These are phyloP conservation scores for Dothidotthia symphoricarpi DNA, from an alignment of 2,329 filamentous ascomycete species.

Conservation along the genomic window DNA sequence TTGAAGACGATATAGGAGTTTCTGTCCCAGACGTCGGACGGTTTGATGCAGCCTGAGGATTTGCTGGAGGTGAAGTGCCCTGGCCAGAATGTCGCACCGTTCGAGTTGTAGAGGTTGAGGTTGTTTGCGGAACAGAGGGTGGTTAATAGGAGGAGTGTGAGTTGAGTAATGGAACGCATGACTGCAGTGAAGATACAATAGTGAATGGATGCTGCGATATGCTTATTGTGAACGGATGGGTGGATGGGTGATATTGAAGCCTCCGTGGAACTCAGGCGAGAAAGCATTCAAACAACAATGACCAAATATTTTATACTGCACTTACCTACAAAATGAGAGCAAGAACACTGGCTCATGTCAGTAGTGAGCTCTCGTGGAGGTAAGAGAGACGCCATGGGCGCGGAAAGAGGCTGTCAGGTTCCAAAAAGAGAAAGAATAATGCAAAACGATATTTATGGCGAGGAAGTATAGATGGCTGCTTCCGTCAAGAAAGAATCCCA, in stretches of 20 bases:
- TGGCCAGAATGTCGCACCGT: background rate
- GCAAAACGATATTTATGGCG: too few species aligned
- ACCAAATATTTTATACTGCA: too few species aligned
- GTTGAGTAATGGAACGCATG: constrained; percentile 5
- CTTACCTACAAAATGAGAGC: too few species aligned
- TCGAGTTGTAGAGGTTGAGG: background rate
- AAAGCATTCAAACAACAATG: too few species aligned
- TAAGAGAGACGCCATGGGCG: too few species aligned
- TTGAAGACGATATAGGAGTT: constrained; percentile 1
- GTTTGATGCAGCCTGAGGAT: background rate
- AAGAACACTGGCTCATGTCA: too few species aligned
- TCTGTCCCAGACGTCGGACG: background rate
- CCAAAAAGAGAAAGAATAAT: too few species aligned
- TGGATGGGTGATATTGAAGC: background rate
- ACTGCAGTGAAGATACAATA: background rate
- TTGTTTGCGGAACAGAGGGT: background rate
- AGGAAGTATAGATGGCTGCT: too few species aligned
- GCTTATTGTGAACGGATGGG: background rate
- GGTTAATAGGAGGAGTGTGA: constrained; percentile 2
- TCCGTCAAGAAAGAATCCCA: too few species aligned
- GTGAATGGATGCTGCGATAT: constrained; percentile 5
- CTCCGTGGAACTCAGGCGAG: too few species aligned
- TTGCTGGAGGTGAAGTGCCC: background rate
- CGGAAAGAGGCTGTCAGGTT: too few species aligned
- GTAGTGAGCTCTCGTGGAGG: too few species aligned